These are phyloP conservation scores for Syncephalis plumigaleata DNA, from an alignment of 371 early-diverging fungal genomes.

Conservation along the genomic window DNA sequence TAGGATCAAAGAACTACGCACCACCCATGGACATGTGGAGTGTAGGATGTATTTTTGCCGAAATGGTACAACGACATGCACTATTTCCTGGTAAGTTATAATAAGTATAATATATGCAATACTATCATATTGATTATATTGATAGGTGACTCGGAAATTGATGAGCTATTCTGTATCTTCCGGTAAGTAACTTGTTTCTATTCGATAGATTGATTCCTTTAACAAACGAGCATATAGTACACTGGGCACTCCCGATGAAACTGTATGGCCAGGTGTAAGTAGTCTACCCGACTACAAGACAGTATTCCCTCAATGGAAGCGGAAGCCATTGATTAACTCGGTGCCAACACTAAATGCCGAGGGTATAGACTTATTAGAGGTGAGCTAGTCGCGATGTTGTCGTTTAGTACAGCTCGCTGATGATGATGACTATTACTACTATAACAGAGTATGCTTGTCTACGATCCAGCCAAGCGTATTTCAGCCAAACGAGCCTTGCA, in stretches of 20 bases:
- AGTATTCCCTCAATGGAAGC: conserved; percentile 49
- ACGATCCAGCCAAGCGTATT: conserved; percentile 62
- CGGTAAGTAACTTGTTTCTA: conserved; percentile 12
- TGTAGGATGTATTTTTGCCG: conserved; percentile 94
- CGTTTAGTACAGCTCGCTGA: no score
- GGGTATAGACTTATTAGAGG: conserved; percentile 45
- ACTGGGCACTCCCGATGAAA: conserved; percentile 89
- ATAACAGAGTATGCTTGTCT: conserved; percentile 46
- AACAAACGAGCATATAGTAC: conserved; percentile 11
- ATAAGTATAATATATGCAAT: neutral
- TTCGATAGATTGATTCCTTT: neutral
- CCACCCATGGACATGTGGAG: conserved; percentile 97
- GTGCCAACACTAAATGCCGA: conserved; percentile 30
- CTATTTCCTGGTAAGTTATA: conserved; percentile 61
- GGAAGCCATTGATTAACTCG: conserved; percentile 20
- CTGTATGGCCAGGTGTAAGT: conserved; percentile 78
- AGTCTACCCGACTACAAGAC: conserved; percentile 67
- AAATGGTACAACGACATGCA: conserved; percentile 73
- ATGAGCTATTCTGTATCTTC: conserved; percentile 91
- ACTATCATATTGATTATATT: neutral
- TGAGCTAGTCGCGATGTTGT: conserved; percentile 3
- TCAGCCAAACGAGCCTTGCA: conserved; percentile 46
- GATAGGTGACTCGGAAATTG: conserved; percentile 89
- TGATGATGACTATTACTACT: neutral
- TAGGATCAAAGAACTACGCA: conserved; percentile 80